Evolutionary conservation across 371 early-diverging fungal genomes (phyloP).

Genomic region (Batkoa obscura): DNA sequence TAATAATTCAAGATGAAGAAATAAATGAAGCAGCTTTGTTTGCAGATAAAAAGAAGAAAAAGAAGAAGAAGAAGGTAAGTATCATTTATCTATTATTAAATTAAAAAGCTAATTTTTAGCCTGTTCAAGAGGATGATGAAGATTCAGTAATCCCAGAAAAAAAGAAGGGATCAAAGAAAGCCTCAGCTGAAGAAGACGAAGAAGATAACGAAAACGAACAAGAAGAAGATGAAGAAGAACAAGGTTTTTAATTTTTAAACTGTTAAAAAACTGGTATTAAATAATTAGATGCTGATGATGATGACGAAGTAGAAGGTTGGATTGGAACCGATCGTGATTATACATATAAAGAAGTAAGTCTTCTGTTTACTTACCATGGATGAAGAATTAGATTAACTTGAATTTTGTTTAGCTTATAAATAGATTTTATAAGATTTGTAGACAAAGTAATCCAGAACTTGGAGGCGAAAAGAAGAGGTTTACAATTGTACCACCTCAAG

Average conservation of each 20-base stretch:
- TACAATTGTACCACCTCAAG: slow-evolving; percentile 83
- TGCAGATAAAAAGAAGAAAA: slow-evolving; percentile 73
- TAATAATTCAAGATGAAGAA: slow-evolving; percentile 13
- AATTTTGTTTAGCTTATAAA: slow-evolving; percentile 42
- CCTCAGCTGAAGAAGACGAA: slow-evolving; percentile 62
- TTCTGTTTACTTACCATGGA: background rate
- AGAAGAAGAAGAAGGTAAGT: slow-evolving; percentile 52
- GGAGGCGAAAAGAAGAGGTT: slow-evolving; percentile 82
- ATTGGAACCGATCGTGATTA: slow-evolving; percentile 82
- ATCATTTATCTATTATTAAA: slow-evolving; percentile 13
- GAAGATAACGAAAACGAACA: slow-evolving; percentile 42
- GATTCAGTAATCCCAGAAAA: slow-evolving; percentile 11
- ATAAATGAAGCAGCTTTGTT: slow-evolving; percentile 58
- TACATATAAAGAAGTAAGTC: slow-evolving; percentile 67
- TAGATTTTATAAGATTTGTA: slow-evolving; percentile 79
- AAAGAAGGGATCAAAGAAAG: slow-evolving; percentile 13
- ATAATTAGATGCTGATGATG: slow-evolving; percentile 8
- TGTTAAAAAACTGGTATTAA: background rate
- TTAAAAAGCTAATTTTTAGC: slow-evolving; percentile 19
- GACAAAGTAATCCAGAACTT: slow-evolving; percentile 87
- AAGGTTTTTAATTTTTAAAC: slow-evolving; percentile 10
- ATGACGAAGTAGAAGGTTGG: slow-evolving; percentile 55
- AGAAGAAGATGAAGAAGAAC: slow-evolving; percentile 66
- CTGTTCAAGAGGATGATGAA: background rate
- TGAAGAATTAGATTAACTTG: background rate